Evolutionary conservation across 2,329 filamentous ascomycete genomes (phyloP), one percentile per base, ranked within the genome.

Genomic region (Akanthomyces dipterigenus): DNA sequence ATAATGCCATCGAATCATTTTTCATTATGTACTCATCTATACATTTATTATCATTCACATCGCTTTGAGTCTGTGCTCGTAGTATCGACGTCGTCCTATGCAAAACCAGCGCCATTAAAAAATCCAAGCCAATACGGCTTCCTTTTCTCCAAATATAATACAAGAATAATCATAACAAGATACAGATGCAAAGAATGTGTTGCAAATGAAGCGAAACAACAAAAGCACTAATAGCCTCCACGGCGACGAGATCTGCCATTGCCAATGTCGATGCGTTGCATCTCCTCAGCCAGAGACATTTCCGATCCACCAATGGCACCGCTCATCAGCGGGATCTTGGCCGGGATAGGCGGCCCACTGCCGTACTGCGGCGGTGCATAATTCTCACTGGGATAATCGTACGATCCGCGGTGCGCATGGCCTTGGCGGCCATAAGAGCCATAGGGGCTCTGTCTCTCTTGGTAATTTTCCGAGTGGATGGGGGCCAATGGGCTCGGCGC

Each of bases 231-330:
- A 63, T 77, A 78, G 26, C 75, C 76, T 36, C 76, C 75, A 57
- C 81, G 79, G 49, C 83, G 76, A 67, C 82, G 76, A 28, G 82
- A 81, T 62, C 85, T 76, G 3, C 84, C 85, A 26, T 77, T 77
- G n/a, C 86, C 86, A 65, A 88, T 82, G 67, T 88, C 85, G 64
- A 88, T 88, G 53, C 79, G 78, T 67, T 81, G 85, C 79, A 93
- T 82, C 74, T 93, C 89, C 64, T 90, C 80, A 73, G 88, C 82
- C 57, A 93, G 74, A 22, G 87, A 84, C 72, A 80, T 79, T 64
- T 83, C 80, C 28, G 74, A 72, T 18, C 71, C 74, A 56, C 72
- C 75, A 38, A 75, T 73, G 5, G 72, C 73, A 36, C 76, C 78
- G 64, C 76, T 80, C 76, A 78, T 81, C 24, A 88, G 72, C 1